Evolutionary conservation across 2,329 filamentous ascomycete species (phyloP).

Genomic region (Dactylonectria macrodidyma): DNA sequence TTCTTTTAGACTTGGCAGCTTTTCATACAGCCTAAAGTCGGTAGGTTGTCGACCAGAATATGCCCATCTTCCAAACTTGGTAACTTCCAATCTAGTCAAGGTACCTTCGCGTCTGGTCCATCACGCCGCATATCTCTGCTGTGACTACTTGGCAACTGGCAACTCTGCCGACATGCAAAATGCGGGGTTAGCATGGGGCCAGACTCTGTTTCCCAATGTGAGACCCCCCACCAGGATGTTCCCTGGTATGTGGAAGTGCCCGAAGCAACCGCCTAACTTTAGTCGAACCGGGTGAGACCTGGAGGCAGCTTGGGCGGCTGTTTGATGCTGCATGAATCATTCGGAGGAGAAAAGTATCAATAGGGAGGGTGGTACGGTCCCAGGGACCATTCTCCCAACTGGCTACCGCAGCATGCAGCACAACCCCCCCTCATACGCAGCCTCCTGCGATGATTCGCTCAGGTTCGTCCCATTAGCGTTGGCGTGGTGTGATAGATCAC

Average conservation of each 20-base stretch:
- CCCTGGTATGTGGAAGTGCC: background rate
- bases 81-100: background rate
- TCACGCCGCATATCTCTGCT: background rate
- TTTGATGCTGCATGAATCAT: conserved; percentile 16
- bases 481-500: conserved; percentile 26
- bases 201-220: background rate
- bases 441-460: background rate
- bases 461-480: conserved; percentile 3
- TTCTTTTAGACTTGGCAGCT: background rate
- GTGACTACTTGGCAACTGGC: background rate
- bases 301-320: background rate
- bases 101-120: background rate
- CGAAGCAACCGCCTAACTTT: background rate
- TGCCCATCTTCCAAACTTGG: background rate
- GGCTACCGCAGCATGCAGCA: conserved; percentile 19
- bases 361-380: background rate
- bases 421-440: conserved; percentile 16
- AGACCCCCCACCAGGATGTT: background rate
- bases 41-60: background rate
- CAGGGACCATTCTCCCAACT: conserved; percentile 2
- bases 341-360: conserved; percentile 10
- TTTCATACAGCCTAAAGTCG: background rate
- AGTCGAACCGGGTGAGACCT: background rate
- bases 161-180: conserved; percentile 3
- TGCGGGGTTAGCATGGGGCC: conserved; percentile 4